Evolutionary conservation across 2,329 filamentous ascomycete genomes (phyloP), one percentile per base, ranked within the genome.

Genomic region (Chrysoporthe cubensis): DNA sequence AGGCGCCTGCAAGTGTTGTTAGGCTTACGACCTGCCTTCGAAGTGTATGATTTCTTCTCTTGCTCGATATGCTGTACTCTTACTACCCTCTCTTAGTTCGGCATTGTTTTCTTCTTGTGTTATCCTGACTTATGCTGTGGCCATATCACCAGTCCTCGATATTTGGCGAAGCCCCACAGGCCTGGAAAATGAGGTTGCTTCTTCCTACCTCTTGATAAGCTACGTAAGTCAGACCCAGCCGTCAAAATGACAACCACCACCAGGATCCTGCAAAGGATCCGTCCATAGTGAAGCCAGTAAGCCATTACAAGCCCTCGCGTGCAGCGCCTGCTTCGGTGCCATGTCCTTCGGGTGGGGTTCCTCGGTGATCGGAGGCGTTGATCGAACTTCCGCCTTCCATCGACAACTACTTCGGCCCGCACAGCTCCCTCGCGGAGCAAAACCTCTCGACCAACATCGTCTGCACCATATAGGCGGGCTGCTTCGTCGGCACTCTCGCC

Each of bases 331-430:
- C 74, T 82, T 83, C 67, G 81, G 80, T 60, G 82, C 81, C 71
- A 82, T 82, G 78, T 83, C 90, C 60, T 91, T 91, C 70, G 89
- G 89, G 11, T 82, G 80, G 80, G 80, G 82, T 75, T 89, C 87
- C 46, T 88, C 88, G 71, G 90, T 90, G 66, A 90, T 91, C 69
- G 88, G 88, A 34, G 89, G 89, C 72, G 87, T 91, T 91, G 52
- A 82, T 91, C 42, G 87, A 85, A 9, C 80, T 91, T 72, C 75
- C 80, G 3, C 81, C 83, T 7, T 91, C 74, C 64, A 48, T 90
- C 75, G 80, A 84, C 72, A 69, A 75, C 85, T 88, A 78, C 13
- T 50, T 68, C 4, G 66, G 64, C 52, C 48, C 46, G 46, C 37
- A 48, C 37, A 26, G 37, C 34, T 50, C 40, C 14, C 63, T 67